Conservation (phyloP, 352 stramenopile genomes). For the Pythium vanterpoolii region DNA sequence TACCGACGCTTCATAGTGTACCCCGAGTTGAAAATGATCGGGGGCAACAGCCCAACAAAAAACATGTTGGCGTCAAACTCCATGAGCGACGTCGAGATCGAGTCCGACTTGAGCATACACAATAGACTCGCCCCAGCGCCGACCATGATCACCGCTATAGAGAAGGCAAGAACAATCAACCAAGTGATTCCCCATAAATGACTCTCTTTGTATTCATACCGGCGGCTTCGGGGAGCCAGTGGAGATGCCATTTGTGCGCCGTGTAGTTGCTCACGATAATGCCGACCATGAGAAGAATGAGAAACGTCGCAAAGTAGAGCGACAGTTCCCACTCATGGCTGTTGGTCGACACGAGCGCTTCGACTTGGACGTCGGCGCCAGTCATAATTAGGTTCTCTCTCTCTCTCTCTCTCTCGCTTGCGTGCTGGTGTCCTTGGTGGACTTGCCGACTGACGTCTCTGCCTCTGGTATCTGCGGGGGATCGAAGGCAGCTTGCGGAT, state of each 20-base stretch:
- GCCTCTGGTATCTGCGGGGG: neutral
- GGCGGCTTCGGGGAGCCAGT: conserved; percentile 68
- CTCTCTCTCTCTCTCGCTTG: too few species aligned
- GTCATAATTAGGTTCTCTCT: too few species aligned
- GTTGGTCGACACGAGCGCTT: conserved; percentile 41
- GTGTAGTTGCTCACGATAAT: conserved; percentile 82
- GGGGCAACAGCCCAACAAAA: conserved; percentile 90
- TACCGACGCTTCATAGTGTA: conserved; percentile 91
- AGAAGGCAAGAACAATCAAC: neutral
- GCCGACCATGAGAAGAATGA: conserved; percentile 69
- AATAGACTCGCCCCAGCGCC: conserved; percentile 55
- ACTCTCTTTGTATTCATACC: conserved; percentile 21
- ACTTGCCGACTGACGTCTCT: neutral
- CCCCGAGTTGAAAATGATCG: conserved; percentile 94
- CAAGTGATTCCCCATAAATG: neutral
- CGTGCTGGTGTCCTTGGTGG: neutral
- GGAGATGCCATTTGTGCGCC: conserved; percentile 68
- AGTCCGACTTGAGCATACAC: conserved; percentile 59
- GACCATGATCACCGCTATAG: conserved; percentile 51
- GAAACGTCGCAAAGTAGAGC: conserved; percentile 72
- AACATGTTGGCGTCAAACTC: conserved; percentile 92
- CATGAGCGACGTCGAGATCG: conserved; percentile 71
- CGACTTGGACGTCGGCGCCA: conserved; percentile 30
- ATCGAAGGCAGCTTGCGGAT: neutral
- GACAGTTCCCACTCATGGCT: conserved; percentile 77